phyloP scores from a whole-genome alignment of 176 grass and related monocot genomes.

The Eragrostis nindensis region DNA sequence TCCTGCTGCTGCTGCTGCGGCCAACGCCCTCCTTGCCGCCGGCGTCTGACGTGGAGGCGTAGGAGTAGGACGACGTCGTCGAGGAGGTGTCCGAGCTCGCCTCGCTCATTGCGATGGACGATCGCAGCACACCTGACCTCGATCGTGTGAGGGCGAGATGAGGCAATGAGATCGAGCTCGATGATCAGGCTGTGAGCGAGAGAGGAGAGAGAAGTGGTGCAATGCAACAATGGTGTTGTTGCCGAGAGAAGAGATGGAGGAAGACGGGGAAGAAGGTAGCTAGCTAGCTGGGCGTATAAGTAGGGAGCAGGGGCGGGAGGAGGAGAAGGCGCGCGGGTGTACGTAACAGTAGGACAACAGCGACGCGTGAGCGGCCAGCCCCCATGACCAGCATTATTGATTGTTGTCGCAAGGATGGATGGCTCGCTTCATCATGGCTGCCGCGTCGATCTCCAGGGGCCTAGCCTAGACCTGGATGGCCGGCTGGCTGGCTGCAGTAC shows the following conservation, averaged over 20 bases:
- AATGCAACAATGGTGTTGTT: neutral
- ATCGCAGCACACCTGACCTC: neutral
- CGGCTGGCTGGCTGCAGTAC: neutral
- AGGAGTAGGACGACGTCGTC: slow-evolving; percentile 22
- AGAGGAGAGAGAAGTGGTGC: neutral
- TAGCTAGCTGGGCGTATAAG: neutral
- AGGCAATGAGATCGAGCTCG: neutral
- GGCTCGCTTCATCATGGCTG: neutral
- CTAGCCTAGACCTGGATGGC: neutral
- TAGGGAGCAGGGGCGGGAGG: neutral
- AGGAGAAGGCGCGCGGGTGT: neutral
- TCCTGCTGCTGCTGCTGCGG: neutral
- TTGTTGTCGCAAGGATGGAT: neutral
- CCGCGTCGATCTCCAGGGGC: neutral
- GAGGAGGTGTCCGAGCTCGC: slow-evolving; percentile 41
- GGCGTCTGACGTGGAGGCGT: slow-evolving; percentile 28
- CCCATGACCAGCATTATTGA: neutral
- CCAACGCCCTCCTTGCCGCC: neutral
- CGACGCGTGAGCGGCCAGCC: slow-evolving; percentile 19
- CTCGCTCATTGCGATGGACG: slow-evolving; percentile 26
- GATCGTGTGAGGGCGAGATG: neutral
- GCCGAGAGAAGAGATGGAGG: neutral
- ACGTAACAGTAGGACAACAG: slow-evolving; percentile 21
- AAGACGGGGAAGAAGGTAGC: neutral
- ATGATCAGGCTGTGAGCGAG: neutral